Evolutionary conservation across 345 rosid genomes (phyloP).

Genomic region (Psidium guajava): DNA sequence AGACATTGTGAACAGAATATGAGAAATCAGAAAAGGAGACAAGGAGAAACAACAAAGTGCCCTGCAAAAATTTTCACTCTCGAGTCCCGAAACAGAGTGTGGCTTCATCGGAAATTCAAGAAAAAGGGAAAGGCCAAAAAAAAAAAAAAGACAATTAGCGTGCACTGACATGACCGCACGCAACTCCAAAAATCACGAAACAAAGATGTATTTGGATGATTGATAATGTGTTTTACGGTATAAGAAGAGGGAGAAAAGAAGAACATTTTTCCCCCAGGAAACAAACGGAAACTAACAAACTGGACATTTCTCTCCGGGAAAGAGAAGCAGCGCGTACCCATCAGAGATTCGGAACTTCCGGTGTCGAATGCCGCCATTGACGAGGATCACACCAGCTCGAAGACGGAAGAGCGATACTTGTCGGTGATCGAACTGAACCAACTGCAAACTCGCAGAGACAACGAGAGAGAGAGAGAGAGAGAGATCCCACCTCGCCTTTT

Average conservation of each 20-base stretch:
- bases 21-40: not conserved
- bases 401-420: slow-evolving; percentile 7
- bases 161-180: not conserved
- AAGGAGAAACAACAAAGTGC: not conserved
- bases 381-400: not conserved
- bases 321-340: not conserved
- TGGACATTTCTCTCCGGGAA: not conserved
- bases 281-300: not conserved
- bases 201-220: not conserved
- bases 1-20: not conserved
- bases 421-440: slow-evolving; percentile 8
- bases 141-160: not conserved
- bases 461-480: not conserved
- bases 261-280: not conserved
- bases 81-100: not conserved
- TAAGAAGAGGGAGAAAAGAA: not conserved
- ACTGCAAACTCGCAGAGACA: not conserved
- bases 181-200: not conserved
- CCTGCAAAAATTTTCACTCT: not conserved
- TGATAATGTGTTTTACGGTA: not conserved
- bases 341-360: not conserved
- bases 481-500: not conserved
- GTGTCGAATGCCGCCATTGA: not conserved
- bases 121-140: not conserved
- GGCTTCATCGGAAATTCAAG: not conserved